phyloP scores from a whole-genome alignment of 2,329 filamentous ascomycete species.

The Sporothrix globosa region DNA sequence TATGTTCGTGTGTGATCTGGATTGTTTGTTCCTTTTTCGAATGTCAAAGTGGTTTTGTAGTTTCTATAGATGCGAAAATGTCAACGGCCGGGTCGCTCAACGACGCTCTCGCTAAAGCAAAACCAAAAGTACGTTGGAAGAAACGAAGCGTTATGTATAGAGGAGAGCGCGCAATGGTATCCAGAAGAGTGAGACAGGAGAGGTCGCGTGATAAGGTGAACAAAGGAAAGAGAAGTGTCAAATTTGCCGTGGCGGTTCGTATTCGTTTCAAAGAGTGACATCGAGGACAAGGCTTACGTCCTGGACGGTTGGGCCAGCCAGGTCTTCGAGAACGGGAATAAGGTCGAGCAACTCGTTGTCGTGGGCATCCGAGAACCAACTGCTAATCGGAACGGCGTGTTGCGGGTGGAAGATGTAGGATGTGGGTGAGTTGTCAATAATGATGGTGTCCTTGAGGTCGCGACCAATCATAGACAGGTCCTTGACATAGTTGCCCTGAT shows the following conservation, averaged over 20 bases:
- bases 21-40: slow-evolving; percentile 7
- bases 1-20: slow-evolving; percentile 18
- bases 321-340: slow-evolving; percentile 96
- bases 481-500: slow-evolving; percentile 99
- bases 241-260: slow-evolving; percentile 13
- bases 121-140: slow-evolving; percentile 24
- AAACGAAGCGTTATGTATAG: not conserved
- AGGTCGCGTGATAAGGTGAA: not conserved
- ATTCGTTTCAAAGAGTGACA: slow-evolving; percentile 68
- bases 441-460: slow-evolving; percentile 95
- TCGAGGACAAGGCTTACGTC: slow-evolving; percentile 98
- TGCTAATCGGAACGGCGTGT: slow-evolving; percentile 98
- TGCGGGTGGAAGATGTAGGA: slow-evolving; percentile 99
- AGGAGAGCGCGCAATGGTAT: slow-evolving; percentile 26
- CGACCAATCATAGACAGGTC: slow-evolving; percentile 96
- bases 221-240: slow-evolving; percentile 2
- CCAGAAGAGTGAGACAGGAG: slow-evolving; percentile 27
- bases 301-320: slow-evolving; percentile 83
- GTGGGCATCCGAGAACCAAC: slow-evolving; percentile 99
- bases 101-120: slow-evolving; percentile 31
- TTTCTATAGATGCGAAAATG: slow-evolving; percentile 21
- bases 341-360: slow-evolving; percentile 98
- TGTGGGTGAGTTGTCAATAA: slow-evolving; percentile 98
- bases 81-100: slow-evolving; percentile 20
- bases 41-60: slow-evolving; percentile 23